Conservation (phyloP, 1,139 yeast genomes). For the Candida pseudoviswanathii region DNA sequence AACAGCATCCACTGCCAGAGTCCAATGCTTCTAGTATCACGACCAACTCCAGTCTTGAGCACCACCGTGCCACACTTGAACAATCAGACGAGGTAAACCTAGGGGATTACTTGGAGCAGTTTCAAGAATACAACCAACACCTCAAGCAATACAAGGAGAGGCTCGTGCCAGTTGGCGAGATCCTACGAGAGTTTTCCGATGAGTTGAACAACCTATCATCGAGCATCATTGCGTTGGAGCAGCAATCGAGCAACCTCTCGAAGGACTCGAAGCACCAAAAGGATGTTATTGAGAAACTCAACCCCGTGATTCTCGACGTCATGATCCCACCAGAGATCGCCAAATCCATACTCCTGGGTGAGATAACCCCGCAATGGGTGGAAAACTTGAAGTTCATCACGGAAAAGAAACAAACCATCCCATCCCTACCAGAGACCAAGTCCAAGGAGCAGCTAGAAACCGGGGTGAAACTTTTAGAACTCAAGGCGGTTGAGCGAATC, state of each 20-base stretch:
- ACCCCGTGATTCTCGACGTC: slow-evolving; percentile 73
- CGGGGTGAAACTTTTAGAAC: slow-evolving; percentile 45
- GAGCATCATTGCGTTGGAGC: slow-evolving; percentile 60
- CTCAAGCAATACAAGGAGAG: slow-evolving; percentile 41
- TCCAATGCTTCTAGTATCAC: neutral
- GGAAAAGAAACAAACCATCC: slow-evolving; percentile 56
- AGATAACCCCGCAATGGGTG: slow-evolving; percentile 54
- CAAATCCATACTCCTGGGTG: slow-evolving; percentile 42
- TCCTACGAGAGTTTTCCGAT: slow-evolving; percentile 53
- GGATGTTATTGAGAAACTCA: slow-evolving; percentile 56
- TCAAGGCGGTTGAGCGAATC: slow-evolving; percentile 69
- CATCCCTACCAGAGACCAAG: slow-evolving; percentile 29
- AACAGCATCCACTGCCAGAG: neutral
- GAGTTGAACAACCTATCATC: slow-evolving; percentile 62
- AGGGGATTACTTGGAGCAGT: slow-evolving; percentile 17
- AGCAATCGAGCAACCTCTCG: slow-evolving; percentile 43
- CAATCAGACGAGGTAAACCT: slow-evolving; percentile 9
- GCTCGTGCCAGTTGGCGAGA: slow-evolving; percentile 38
- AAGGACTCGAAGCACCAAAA: slow-evolving; percentile 52
- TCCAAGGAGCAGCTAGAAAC: slow-evolving; percentile 39
- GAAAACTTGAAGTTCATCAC: slow-evolving; percentile 59
- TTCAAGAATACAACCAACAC: slow-evolving; percentile 34
- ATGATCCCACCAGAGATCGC: slow-evolving; percentile 73
- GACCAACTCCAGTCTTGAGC: slow-evolving; percentile 11
- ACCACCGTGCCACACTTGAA: slow-evolving; percentile 10